Percentiles rank a stretch among this genome's conserved stretches.
phyloP scores from a whole-genome alignment of 345 rosid genomes.

The Hirschfeldia incana region DNA sequence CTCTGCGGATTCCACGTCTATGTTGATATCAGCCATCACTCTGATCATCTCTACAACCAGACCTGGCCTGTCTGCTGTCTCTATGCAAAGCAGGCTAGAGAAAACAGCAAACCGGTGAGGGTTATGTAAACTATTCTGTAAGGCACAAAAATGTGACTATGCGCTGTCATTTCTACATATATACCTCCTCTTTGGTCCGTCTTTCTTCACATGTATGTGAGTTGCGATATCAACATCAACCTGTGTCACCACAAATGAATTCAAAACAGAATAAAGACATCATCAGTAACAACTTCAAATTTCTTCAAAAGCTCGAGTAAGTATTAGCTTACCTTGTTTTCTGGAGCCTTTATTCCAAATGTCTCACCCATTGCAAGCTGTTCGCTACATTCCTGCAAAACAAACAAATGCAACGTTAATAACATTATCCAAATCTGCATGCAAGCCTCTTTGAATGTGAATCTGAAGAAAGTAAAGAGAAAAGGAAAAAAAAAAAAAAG shows the following conservation, averaged over 20 bases:
- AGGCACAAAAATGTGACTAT: neutral
- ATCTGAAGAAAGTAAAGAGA: no score
- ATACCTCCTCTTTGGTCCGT: constrained; percentile 91
- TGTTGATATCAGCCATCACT: constrained; percentile 73
- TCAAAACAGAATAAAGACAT: neutral
- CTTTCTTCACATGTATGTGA: constrained; percentile 65
- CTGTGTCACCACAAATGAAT: constrained; percentile 50
- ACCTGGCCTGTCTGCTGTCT: constrained; percentile 98
- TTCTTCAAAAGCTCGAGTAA: neutral
- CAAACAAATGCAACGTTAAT: constrained; percentile 5
- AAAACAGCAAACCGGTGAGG: neutral
- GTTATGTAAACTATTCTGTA: neutral
- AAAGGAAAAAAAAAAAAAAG: no score
- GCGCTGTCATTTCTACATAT: neutral
- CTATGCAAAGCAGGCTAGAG: constrained; percentile 74
- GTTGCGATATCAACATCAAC: constrained; percentile 93
- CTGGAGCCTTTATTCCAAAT: constrained; percentile 88
- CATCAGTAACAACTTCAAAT: neutral
- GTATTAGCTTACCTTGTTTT: constrained; percentile 57
- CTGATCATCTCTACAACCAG: constrained; percentile 79
- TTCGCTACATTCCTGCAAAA: constrained; percentile 76
- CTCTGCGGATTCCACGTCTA: constrained; percentile 89
- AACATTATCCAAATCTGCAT: neutral
- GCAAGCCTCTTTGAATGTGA: neutral
- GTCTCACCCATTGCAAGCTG: constrained; percentile 95